phyloP scores from a whole-genome alignment of 1,139 yeast species.

The Meyerozyma carpophila region DNA sequence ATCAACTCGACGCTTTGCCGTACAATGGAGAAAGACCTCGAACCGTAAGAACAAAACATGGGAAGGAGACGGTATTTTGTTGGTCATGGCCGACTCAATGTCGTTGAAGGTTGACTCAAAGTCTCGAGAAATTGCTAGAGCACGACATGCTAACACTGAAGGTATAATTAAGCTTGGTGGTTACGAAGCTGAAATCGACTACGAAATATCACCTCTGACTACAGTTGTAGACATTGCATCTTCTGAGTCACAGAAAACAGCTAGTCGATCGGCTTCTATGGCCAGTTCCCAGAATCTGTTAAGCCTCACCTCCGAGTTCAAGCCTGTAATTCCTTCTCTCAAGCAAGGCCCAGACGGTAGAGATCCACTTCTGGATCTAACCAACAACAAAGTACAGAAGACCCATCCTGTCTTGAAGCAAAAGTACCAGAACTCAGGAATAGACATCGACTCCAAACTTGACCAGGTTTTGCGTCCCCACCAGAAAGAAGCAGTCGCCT shows the following conservation, averaged over 20 bases:
- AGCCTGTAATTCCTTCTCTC: not conserved
- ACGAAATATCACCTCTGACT: constrained; percentile 19
- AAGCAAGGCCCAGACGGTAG: not conserved
- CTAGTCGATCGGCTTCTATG: no score
- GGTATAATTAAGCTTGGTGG: constrained; percentile 43
- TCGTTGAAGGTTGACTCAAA: constrained; percentile 12
- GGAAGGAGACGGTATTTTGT: constrained; percentile 83
- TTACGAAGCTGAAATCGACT: constrained; percentile 53
- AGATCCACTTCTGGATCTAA: not conserved
- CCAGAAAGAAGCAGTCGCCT: constrained; percentile 77
- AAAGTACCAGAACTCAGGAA: not conserved
- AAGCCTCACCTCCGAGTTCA: not conserved
- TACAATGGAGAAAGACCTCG: constrained; percentile 69
- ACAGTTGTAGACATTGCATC: not conserved
- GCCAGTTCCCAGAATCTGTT: no score
- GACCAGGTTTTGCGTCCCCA: constrained; percentile 58
- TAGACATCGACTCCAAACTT: not conserved
- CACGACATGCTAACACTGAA: constrained; percentile 21
- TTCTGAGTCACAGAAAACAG: not conserved
- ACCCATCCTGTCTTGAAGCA: not conserved
- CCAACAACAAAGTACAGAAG: not conserved
- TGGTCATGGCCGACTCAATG: constrained; percentile 10
- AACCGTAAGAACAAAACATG: constrained; percentile 83
- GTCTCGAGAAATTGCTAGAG: constrained; percentile 19
- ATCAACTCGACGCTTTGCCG: constrained; percentile 21